These are phyloP conservation scores for Tulasnella sp. DNA, from an alignment of 768 basidiomycete genomes.

Conservation along the genomic window DNA sequence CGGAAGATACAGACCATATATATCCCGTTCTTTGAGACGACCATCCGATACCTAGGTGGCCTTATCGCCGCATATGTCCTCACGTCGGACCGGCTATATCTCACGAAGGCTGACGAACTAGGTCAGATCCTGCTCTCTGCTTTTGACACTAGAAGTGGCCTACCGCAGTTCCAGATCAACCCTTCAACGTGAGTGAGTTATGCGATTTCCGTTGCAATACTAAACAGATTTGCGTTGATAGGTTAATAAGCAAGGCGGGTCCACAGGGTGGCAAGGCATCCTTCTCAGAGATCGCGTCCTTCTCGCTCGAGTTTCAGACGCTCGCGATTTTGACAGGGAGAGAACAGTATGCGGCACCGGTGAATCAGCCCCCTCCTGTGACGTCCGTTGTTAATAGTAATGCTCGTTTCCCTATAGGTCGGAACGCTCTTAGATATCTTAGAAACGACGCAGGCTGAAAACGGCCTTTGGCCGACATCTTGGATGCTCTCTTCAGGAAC, in stretches of 20 bases:
- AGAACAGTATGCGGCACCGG: slow-evolving; percentile 35
- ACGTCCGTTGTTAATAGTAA: not conserved
- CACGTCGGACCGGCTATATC: slow-evolving; percentile 27
- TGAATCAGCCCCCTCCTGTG: not conserved
- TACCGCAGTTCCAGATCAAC: slow-evolving; percentile 63
- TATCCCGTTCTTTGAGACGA: slow-evolving; percentile 66
- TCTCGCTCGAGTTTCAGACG: slow-evolving; percentile 78
- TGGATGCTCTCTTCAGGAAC: slow-evolving; percentile 43
- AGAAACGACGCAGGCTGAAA: slow-evolving; percentile 34
- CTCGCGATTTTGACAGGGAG: slow-evolving; percentile 69
- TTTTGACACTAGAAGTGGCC: slow-evolving; percentile 56
- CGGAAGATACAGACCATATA: slow-evolving; percentile 13
- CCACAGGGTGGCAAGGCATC: slow-evolving; percentile 24
- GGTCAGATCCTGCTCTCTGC: slow-evolving; percentile 58
- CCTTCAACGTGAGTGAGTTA: slow-evolving; percentile 38
- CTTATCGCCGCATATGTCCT: slow-evolving; percentile 75
- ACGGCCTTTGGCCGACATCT: slow-evolving; percentile 40
- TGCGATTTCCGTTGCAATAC: not conserved
- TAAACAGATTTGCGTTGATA: not conserved
- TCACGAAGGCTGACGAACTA: slow-evolving; percentile 37
- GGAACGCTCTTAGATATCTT: slow-evolving; percentile 38
- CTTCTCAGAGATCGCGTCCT: slow-evolving; percentile 63
- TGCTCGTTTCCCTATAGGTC: slow-evolving; percentile 30
- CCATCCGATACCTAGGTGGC: slow-evolving; percentile 85
- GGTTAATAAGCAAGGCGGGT: slow-evolving; percentile 1